Evolutionary conservation across 2,329 filamentous ascomycete species (phyloP).

Genomic region (Penicillium sp.): DNA sequence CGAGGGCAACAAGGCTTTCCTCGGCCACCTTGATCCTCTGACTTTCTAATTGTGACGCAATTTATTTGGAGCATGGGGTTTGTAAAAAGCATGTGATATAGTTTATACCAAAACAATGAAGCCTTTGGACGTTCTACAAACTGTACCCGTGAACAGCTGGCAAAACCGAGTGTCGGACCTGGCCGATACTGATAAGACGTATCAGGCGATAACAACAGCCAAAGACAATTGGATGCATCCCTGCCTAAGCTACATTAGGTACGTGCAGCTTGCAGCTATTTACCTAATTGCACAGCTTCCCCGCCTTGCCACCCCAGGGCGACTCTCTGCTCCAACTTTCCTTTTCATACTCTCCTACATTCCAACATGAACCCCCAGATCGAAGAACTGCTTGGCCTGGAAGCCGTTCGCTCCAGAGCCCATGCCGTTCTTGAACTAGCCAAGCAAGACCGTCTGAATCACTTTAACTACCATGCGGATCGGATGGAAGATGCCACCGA

Average conservation of each 20-base stretch:
- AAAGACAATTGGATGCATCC: not conserved
- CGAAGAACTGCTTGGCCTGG: slow-evolving; percentile 30
- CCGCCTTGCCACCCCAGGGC: not conserved
- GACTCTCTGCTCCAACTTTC: not conserved
- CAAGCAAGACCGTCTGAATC: slow-evolving; percentile 40
- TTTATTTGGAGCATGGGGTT: not conserved
- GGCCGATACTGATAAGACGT: not conserved
- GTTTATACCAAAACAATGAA: slow-evolving; percentile 10
- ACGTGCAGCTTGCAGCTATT: slow-evolving; percentile 1
- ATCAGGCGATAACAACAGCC: not conserved
- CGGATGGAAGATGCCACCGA: slow-evolving; percentile 44
- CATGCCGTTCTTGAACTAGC: slow-evolving; percentile 37
- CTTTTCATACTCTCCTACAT: not conserved
- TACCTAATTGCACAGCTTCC: slow-evolving; percentile 9
- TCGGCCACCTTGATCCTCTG: slow-evolving; percentile 59
- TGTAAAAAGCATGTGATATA: slow-evolving; percentile 10
- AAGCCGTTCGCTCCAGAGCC: slow-evolving; percentile 32
- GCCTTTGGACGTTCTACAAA: not conserved
- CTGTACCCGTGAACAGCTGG: not conserved
- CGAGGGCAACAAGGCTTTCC: slow-evolving; percentile 65
- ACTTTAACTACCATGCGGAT: slow-evolving; percentile 46
- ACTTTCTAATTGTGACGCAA: slow-evolving; percentile 31
- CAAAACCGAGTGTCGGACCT: not conserved
- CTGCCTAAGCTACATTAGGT: not conserved
- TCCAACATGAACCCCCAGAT: slow-evolving; percentile 22